Evolutionary conservation across 148 eudicot genomes (phyloP).

Genomic region (Linanthus parryae): DNA sequence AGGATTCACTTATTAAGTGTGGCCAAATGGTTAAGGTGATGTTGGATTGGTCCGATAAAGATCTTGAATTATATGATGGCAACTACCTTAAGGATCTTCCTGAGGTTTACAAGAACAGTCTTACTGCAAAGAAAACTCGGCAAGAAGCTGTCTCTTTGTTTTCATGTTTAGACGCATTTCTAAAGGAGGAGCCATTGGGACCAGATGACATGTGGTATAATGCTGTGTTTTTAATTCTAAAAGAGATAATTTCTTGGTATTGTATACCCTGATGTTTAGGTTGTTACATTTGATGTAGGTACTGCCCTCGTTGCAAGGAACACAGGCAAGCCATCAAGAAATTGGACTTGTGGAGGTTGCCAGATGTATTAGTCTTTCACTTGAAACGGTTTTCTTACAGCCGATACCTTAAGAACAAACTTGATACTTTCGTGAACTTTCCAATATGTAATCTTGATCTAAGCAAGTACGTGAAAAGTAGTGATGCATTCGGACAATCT

Average conservation of each 20-base stretch:
- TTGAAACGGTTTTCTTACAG: constrained; percentile 91
- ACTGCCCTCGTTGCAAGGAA: constrained; percentile 92
- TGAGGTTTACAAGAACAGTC: constrained; percentile 65
- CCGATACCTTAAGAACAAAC: constrained; percentile 89
- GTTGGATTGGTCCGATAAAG: constrained; percentile 60
- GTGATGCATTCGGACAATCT: constrained; percentile 36
- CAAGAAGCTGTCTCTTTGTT: constrained; percentile 85
- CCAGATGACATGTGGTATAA: constrained; percentile 98
- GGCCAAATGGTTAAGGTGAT: constrained; percentile 33
- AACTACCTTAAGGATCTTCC: constrained; percentile 83
- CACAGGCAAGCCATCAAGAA: constrained; percentile 96
- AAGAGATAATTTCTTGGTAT: neutral
- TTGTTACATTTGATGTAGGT: constrained; percentile 52
- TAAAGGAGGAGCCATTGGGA: constrained; percentile 97
- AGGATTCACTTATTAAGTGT: constrained; percentile 40
- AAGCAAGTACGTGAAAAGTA: constrained; percentile 64
- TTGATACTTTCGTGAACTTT: constrained; percentile 83
- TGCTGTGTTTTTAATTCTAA: constrained; percentile 5
- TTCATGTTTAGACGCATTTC: constrained; percentile 92
- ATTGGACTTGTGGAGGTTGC: constrained; percentile 94
- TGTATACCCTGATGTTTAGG: constrained; percentile 1
- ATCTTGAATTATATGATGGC: constrained; percentile 53
- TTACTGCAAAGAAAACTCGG: constrained; percentile 75
- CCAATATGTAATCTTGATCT: constrained; percentile 77
- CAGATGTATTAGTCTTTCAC: constrained; percentile 90